These are phyloP conservation scores for grape (Vitis vinifera) DNA, from an alignment of 164 flowering plant species.

Conservation along the genomic window DNA sequence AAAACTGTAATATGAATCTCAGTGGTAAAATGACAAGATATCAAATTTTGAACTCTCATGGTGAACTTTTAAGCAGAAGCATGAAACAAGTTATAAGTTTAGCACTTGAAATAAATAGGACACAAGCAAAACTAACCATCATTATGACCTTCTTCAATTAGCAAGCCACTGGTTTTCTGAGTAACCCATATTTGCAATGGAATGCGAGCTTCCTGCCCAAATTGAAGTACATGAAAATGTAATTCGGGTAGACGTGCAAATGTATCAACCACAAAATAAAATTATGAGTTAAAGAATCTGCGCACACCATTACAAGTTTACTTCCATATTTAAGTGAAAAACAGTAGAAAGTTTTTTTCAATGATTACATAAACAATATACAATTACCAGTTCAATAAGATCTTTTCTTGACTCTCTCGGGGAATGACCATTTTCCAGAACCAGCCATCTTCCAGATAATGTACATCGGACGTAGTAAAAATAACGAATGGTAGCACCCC, in stretches of 20 bases:
- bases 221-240: constrained; percentile 10
- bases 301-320: too few relatives aligned
- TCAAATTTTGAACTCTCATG: too few relatives aligned
- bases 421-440: constrained; percentile 59
- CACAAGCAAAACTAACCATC: constrained; percentile 43
- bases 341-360: too few relatives aligned
- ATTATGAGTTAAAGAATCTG: background rate
- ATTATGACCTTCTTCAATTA: constrained; percentile 55
- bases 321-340: too few relatives aligned
- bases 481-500: constrained; percentile 85
- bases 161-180: constrained; percentile 65
- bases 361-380: too few relatives aligned
- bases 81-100: too few relatives aligned
- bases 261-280: background rate
- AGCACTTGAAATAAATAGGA: background rate
- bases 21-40: too few relatives aligned
- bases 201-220: constrained; percentile 70
- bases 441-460: constrained; percentile 61
- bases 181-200: constrained; percentile 88
- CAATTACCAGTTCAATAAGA: constrained; percentile 53
- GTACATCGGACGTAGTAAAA: constrained; percentile 67
- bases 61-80: too few relatives aligned
- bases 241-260: background rate
- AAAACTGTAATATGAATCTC: too few relatives aligned
- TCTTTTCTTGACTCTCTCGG: constrained; percentile 45